Evolutionary conservation across 2,329 filamentous ascomycete genomes (phyloP).

Genomic region (Ophiostoma angusticollis): DNA sequence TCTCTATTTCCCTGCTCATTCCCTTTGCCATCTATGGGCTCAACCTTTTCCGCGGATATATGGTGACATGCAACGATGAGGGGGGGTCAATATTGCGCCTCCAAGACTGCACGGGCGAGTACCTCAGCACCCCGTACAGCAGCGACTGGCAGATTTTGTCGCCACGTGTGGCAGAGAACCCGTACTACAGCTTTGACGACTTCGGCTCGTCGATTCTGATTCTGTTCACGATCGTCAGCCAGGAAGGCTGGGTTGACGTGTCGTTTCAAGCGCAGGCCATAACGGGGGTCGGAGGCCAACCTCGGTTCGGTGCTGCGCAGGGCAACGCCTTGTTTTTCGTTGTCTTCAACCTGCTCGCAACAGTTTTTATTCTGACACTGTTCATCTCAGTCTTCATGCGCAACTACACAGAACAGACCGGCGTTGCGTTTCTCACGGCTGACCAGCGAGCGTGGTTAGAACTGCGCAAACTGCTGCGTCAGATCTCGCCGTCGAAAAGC

Average conservation of each 20-base stretch:
- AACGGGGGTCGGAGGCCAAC: constrained; percentile 63
- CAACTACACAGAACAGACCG: constrained; percentile 97
- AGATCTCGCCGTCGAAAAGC: constrained; percentile 89
- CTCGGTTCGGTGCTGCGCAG: constrained; percentile 52
- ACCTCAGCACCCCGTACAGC: constrained; percentile 58
- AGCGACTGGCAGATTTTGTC: constrained; percentile 66
- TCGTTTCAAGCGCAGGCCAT: constrained; percentile 75
- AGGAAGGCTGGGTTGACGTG: constrained; percentile 96
- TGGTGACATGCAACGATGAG: constrained; percentile 69
- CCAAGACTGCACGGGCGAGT: constrained; percentile 75
- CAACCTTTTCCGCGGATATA: constrained; percentile 78
- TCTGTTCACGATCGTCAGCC: constrained; percentile 95
- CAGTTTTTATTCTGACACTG: constrained; percentile 90
- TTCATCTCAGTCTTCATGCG: constrained; percentile 99
- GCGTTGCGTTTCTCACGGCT: constrained; percentile 86
- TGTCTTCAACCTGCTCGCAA: constrained; percentile 88
- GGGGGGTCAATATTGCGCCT: constrained; percentile 43
- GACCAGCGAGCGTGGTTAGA: constrained; percentile 97
- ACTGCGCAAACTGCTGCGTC: constrained; percentile 75
- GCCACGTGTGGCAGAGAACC: constrained; percentile 68
- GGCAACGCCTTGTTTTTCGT: constrained; percentile 93
- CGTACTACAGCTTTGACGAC: constrained; percentile 84
- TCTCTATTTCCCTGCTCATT: constrained; percentile 85
- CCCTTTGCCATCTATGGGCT: constrained; percentile 94
- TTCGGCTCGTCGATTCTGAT: constrained; percentile 92